These are phyloP conservation scores for Pythium sukuiense DNA, from an alignment of 352 stramenopile genomes.

Conservation along the genomic window DNA sequence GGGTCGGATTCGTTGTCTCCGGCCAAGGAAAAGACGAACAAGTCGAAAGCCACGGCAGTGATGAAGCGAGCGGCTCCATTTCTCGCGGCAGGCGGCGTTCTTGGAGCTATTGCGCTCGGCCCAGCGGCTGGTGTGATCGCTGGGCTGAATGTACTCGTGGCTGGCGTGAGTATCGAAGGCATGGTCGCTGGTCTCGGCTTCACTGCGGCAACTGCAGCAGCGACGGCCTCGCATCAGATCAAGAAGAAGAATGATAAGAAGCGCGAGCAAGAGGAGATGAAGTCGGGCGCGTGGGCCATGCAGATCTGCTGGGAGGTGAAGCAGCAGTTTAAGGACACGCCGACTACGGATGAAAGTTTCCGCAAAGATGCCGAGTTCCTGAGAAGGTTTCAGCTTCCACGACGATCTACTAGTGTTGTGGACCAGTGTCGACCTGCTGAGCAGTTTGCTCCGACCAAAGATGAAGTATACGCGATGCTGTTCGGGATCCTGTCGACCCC, in stretches of 20 bases:
- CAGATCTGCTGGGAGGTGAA: slow-evolving; percentile 73
- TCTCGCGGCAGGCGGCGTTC: slow-evolving; percentile 56
- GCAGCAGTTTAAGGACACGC: slow-evolving; percentile 35
- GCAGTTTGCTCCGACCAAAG: slow-evolving; percentile 21
- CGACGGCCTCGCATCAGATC: slow-evolving; percentile 49
- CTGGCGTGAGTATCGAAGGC: slow-evolving; percentile 51
- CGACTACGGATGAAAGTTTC: slow-evolving; percentile 48
- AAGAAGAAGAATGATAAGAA: slow-evolving; percentile 43
- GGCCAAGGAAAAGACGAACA: slow-evolving; percentile 2
- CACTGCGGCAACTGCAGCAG: slow-evolving; percentile 53
- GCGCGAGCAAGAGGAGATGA: slow-evolving; percentile 38
- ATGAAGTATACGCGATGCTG: slow-evolving; percentile 59
- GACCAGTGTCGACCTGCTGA: background rate
- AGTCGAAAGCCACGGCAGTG: slow-evolving; percentile 12
- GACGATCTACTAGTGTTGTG: background rate
- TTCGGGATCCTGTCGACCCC: slow-evolving; percentile 55
- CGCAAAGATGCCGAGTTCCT: slow-evolving; percentile 60
- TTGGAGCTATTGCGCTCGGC: slow-evolving; percentile 52
- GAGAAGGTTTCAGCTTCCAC: slow-evolving; percentile 42
- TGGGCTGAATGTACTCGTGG: slow-evolving; percentile 58
- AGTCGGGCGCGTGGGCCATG: slow-evolving; percentile 63
- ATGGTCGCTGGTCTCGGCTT: slow-evolving; percentile 60
- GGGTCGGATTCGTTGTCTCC: slow-evolving; percentile 10
- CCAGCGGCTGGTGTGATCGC: slow-evolving; percentile 51
- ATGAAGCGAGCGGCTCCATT: slow-evolving; percentile 42